A percentile compares a stretch with the other conserved stretches of the same genome.
These are phyloP conservation scores for Cercophora newfieldiana DNA, from an alignment of 495 filamentous ascomycete genomes.

Conservation along the genomic window DNA sequence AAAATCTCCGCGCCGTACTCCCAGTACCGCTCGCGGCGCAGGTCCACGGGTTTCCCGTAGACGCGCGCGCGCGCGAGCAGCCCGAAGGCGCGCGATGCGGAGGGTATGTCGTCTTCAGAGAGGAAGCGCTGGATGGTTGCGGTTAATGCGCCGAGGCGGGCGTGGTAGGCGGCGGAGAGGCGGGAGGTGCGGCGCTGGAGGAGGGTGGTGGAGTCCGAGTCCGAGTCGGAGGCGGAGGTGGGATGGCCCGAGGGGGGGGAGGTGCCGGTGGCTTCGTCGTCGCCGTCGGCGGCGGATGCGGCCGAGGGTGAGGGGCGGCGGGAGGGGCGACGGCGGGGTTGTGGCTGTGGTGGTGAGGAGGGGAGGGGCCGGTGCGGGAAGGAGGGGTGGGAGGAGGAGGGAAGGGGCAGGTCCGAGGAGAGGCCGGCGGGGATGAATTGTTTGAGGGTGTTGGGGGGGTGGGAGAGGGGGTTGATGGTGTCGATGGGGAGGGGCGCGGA, in stretches of 20 bases:
- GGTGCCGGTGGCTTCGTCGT: too few relatives aligned
- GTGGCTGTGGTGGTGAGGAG: neutral
- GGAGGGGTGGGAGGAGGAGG: conserved; percentile 35
- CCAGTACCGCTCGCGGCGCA: conserved; percentile 42
- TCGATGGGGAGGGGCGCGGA: conserved; percentile 9
- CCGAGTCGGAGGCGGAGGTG: neutral
- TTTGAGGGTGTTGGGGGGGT: conserved; percentile 40
- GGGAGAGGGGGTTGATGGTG: conserved; percentile 50
- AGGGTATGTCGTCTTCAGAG: conserved; percentile 37
- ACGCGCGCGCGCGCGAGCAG: conserved; percentile 35
- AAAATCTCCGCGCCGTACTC: conserved; percentile 46
- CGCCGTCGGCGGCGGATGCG: neutral
- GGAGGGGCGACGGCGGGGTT: neutral
- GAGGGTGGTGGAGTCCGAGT: neutral
- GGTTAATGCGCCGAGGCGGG: conserved; percentile 34
- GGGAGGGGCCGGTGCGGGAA: conserved; percentile 45
- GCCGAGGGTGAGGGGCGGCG: neutral
- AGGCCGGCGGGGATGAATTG: conserved; percentile 45
- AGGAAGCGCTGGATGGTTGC: conserved; percentile 40
- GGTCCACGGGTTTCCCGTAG: conserved; percentile 34
- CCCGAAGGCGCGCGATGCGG: conserved; percentile 42
- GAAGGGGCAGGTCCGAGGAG: conserved; percentile 34
- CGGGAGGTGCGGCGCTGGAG: neutral
- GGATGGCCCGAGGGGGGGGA: too few relatives aligned
- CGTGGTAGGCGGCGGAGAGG: conserved; percentile 13